Conservation (phyloP, 768 basidiomycete genomes). For the Hysterangium stoloniferum region DNA sequence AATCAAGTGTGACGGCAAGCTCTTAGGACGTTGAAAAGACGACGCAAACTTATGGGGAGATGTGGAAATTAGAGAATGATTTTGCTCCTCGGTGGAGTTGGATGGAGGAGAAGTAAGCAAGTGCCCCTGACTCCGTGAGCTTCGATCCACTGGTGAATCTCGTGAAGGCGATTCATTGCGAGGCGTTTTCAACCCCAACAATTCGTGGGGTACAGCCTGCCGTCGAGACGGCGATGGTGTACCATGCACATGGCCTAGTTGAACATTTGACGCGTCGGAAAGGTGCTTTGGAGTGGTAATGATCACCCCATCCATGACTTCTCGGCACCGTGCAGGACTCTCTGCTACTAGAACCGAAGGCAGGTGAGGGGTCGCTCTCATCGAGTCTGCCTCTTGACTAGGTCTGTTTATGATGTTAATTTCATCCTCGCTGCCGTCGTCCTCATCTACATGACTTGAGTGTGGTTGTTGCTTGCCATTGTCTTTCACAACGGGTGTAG, state of each 20-base stretch:
- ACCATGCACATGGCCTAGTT: background rate
- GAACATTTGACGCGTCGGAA: background rate
- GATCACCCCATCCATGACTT: background rate
- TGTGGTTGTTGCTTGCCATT: no score
- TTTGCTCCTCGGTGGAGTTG: background rate
- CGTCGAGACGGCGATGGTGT: background rate
- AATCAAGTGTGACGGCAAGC: slow-evolving; percentile 35
- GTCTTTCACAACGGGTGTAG: no score
- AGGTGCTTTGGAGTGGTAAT: background rate
- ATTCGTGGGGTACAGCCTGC: background rate
- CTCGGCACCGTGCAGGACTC: no score
- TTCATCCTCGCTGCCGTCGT: no score
- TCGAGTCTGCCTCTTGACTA: no score
- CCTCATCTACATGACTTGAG: no score
- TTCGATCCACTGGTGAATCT: background rate
- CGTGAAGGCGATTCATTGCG: background rate
- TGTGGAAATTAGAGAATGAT: background rate
- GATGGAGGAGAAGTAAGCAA: background rate
- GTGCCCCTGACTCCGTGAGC: background rate
- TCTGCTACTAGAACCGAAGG: no score
- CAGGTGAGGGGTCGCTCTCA: no score
- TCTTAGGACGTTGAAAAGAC: slow-evolving; percentile 14
- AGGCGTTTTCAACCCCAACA: background rate
- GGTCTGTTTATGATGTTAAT: no score
- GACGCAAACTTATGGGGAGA: background rate